Percentiles rank a stretch among this genome's conserved stretches.
Conservation (phyloP, 2,329 filamentous ascomycete genomes). For the Colletotrichum limetticola region DNA sequence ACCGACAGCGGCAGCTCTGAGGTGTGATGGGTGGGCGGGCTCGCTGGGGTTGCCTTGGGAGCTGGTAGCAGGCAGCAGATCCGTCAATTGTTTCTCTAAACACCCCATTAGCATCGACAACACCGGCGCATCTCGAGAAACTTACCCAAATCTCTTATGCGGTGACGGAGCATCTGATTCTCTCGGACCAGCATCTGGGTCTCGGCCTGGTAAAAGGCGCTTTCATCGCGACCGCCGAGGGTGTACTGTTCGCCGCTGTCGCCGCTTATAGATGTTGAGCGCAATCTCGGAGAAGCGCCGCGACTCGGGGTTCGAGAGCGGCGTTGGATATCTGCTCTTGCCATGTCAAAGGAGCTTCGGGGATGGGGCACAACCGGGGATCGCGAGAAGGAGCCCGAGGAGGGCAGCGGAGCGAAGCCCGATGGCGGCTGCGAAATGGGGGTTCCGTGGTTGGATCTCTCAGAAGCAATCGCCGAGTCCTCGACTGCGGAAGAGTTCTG, state of each 20-base stretch:
- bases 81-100: conserved; percentile 63
- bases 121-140: background rate
- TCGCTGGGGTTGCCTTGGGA: conserved; percentile 52
- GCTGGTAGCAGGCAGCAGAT: conserved; percentile 46
- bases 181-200: conserved; percentile 81
- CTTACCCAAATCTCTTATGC: conserved; percentile 78
- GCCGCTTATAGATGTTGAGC: conserved; percentile 67
- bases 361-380: conserved; percentile 62
- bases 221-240: conserved; percentile 76
- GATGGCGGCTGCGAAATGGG: conserved; percentile 47
- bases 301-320: conserved; percentile 70
- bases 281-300: conserved; percentile 65
- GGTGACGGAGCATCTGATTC: conserved; percentile 83
- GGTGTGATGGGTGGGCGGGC: conserved; percentile 59
- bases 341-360: conserved; percentile 69
- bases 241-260: conserved; percentile 69
- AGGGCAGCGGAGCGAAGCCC: conserved; percentile 44
- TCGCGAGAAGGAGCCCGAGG: conserved; percentile 58
- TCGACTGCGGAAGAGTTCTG: conserved; percentile 57
- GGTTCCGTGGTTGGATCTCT: conserved; percentile 54
- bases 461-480: conserved; percentile 58
- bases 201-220: conserved; percentile 84
- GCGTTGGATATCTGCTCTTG: conserved; percentile 64
- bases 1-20: conserved; percentile 58
- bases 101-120: conserved; percentile 33